phyloP scores from a whole-genome alignment of 306 rosid species.

The Ochetophila trinervis region DNA sequence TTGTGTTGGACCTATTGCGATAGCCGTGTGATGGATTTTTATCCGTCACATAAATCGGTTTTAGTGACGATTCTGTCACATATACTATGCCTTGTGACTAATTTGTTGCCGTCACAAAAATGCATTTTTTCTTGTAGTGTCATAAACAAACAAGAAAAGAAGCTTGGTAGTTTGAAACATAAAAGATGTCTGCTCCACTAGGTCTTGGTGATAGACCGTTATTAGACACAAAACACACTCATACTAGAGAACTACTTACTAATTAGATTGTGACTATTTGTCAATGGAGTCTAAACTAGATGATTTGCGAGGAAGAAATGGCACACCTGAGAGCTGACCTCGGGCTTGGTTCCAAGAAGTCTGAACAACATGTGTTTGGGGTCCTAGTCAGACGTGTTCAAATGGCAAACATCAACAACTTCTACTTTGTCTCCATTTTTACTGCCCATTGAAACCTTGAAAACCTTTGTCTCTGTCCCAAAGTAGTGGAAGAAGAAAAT shows the following conservation, averaged over 20 bases:
- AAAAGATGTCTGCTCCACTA: neutral
- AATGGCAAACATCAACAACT: conserved; percentile 56
- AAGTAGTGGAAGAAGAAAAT: conserved; percentile 55
- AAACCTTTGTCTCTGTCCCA: conserved; percentile 41
- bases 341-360: conserved; percentile 36
- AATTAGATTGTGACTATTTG: conserved; percentile 32
- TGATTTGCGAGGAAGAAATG: conserved; percentile 57
- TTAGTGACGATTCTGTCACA: too few species aligned
- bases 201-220: conserved; percentile 8
- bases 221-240: neutral
- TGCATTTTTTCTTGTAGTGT: too few species aligned
- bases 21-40: too few species aligned
- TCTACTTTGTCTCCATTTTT: conserved; percentile 47
- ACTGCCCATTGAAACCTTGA: conserved; percentile 41
- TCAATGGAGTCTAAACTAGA: conserved; percentile 48
- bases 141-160: too few species aligned
- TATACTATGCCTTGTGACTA: too few species aligned
- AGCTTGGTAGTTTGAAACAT: too few species aligned
- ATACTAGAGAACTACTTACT: neutral
- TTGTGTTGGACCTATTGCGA: too few species aligned
- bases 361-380: conserved; percentile 33
- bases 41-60: too few species aligned
- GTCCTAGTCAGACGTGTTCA: conserved; percentile 57
- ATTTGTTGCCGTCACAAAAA: too few species aligned
- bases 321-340: conserved; percentile 41